phyloP scores from a whole-genome alignment of 331 rosid genomes.

The Erythrophleum ivorense region DNA sequence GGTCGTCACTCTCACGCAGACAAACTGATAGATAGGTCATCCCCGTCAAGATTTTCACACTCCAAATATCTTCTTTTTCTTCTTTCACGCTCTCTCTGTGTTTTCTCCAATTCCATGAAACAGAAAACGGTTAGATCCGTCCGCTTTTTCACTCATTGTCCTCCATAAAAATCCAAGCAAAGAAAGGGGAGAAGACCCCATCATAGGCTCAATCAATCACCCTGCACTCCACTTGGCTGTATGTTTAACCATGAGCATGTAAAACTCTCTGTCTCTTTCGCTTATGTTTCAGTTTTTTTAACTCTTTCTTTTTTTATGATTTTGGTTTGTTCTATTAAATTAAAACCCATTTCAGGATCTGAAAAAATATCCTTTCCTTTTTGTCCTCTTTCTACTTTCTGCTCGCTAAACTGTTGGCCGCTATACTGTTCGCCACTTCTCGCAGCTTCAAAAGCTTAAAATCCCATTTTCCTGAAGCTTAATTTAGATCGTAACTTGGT shows the following conservation, averaged over 20 bases:
- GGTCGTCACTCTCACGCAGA: conserved; percentile 54
- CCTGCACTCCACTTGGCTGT: conserved; percentile 17
- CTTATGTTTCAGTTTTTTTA: background rate
- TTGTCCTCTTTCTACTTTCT: conserved; percentile 41
- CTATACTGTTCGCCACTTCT: conserved; percentile 29
- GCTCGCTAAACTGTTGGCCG: background rate
- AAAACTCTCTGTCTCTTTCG: background rate
- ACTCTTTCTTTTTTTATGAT: conserved; percentile 1
- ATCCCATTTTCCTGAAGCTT: background rate
- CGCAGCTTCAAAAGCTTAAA: conserved; percentile 26
- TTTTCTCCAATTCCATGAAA: background rate
- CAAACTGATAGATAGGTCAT: conserved; percentile 39
- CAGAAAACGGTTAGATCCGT: conserved; percentile 28
- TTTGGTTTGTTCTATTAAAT: conserved; percentile 32
- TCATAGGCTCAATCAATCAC: conserved; percentile 16
- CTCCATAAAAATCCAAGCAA: too few relatives aligned
- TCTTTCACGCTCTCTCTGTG: background rate
- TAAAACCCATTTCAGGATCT: conserved; percentile 37
- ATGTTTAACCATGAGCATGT: conserved; percentile 2
- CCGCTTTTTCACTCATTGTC: background rate
- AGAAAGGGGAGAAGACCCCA: conserved; percentile 15
- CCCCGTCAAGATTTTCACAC: conserved; percentile 26
- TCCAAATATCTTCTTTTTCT: background rate
- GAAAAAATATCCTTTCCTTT: conserved; percentile 40
- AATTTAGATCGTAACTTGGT: conserved; percentile 14